Evolutionary conservation across 164 flowering plant species (phyloP), one percentile per base, ranked within the genome.

Genomic region (Magnolia kwangsiensis): DNA sequence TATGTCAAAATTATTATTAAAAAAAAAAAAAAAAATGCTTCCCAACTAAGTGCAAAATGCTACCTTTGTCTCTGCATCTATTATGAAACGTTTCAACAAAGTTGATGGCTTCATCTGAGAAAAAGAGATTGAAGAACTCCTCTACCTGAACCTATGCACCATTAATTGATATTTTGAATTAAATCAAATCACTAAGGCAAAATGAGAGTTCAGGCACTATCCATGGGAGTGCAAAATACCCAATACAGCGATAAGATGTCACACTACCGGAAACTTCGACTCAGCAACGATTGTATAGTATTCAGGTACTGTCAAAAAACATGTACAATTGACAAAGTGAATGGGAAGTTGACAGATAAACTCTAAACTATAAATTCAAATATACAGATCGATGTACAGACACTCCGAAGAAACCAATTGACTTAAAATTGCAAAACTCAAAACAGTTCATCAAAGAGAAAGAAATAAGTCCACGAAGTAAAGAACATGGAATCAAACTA

Each of bases 61-160:
- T 85, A 96, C 99, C 98, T 93, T 88, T 96, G 81, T 94, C 98
- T 27, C 98, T 96, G 83, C 99, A 91, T 74, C 75, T 86, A 76
- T 23, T 77, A 76, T 90, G 99, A 81, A 87, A 96, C n/a, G 91
- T 80, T 74, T 90, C 92, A 64, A 83, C 67, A 83, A 96, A 96
- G 70, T 72, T 74, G 72, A 83, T 79, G 79, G 90, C 89, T 69
- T 79, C 86, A 83, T 91, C 91, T 55, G 97, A 92, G 78, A 91
- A 89, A 76, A 88, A 96, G 75, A 84, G 81, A 74, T 67, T 77
- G 85, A 91, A 94, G 82, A 96, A 90, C 74, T 90, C 93, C 81
- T 96, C 94, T 9, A 87, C 95, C 72, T 76, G 80, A 73, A 96
- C 82, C 97, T 94, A 59, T 18, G 11, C 3, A 50, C 50, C 7